phyloP scores from a whole-genome alignment of 1,139 yeast species.

The Ogataea hybrid region DNA sequence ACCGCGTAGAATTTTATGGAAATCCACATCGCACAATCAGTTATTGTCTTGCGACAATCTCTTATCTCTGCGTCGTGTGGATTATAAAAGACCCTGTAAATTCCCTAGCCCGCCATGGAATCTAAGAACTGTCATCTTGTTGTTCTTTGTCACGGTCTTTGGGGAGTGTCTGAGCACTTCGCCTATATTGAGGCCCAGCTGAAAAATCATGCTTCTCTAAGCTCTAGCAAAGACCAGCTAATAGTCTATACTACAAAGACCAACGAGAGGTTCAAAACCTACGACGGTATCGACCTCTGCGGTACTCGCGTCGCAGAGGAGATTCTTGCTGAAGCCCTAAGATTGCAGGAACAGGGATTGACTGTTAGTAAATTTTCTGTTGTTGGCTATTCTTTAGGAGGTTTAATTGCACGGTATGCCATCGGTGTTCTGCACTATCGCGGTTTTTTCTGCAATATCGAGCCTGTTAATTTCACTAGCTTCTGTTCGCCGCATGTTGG shows the following conservation, averaged over 20 bases:
- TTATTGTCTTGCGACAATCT: background rate
- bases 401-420: constrained; percentile 73
- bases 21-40: background rate
- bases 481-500: constrained; percentile 88
- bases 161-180: constrained; percentile 77
- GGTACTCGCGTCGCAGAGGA: constrained; percentile 76
- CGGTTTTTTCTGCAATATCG: constrained; percentile 43
- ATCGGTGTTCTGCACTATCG: constrained; percentile 62
- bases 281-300: constrained; percentile 85
- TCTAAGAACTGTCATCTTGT: constrained; percentile 48
- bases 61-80: constrained; percentile 9
- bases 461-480: constrained; percentile 64
- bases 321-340: constrained; percentile 46
- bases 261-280: constrained; percentile 68
- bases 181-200: constrained; percentile 50
- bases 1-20: constrained; percentile 7
- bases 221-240: constrained; percentile 34
- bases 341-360: constrained; percentile 28
- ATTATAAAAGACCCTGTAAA: constrained; percentile 1
- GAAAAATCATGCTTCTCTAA: constrained; percentile 20
- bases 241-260: constrained; percentile 57
- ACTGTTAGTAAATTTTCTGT: constrained; percentile 56
- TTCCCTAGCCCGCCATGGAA: constrained; percentile 10
- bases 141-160: constrained; percentile 76
- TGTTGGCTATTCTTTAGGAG: constrained; percentile 83